Conservation (phyloP, 345 rosid genomes). For the Ceriops tagal region DNA sequence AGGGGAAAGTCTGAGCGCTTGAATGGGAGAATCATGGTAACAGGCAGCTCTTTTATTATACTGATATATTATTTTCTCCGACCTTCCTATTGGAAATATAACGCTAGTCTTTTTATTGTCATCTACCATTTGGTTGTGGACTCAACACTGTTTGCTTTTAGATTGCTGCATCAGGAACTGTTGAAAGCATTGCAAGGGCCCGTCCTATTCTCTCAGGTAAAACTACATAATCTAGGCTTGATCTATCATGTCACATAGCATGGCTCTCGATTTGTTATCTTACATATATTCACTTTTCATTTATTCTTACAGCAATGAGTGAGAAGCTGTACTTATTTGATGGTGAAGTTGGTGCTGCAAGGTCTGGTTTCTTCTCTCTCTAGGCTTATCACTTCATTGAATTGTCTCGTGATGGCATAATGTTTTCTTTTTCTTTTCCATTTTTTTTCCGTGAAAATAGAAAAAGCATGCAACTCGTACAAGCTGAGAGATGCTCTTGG, state of each 20-base stretch:
- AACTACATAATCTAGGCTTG: slow-evolving; percentile 12
- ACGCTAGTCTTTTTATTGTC: background rate
- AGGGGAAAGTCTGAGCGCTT: slow-evolving; percentile 55
- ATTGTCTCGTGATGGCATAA: background rate
- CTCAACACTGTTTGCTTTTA: slow-evolving; percentile 15
- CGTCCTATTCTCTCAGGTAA: slow-evolving; percentile 77
- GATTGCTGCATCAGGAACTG: slow-evolving; percentile 74
- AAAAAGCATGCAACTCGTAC: background rate
- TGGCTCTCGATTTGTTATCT: slow-evolving; percentile 1
- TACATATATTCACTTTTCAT: slow-evolving; percentile 13
- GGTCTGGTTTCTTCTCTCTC: slow-evolving; percentile 45
- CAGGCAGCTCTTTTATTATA: background rate
- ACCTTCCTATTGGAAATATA: background rate
- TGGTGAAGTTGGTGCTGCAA: slow-evolving; percentile 77
- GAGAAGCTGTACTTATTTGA: slow-evolving; percentile 64
- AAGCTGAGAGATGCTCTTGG: background rate
- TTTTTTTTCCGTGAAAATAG: background rate
- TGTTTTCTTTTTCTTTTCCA: background rate
- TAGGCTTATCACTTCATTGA: background rate
- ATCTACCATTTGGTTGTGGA: background rate
- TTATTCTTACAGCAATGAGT: slow-evolving; percentile 58
- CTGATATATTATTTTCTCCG: background rate
- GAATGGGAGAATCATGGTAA: slow-evolving; percentile 70
- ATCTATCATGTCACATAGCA: background rate
- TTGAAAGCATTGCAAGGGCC: slow-evolving; percentile 66